Conservation (phyloP, 306 rosid species). For the Medicago ruthenica region DNA sequence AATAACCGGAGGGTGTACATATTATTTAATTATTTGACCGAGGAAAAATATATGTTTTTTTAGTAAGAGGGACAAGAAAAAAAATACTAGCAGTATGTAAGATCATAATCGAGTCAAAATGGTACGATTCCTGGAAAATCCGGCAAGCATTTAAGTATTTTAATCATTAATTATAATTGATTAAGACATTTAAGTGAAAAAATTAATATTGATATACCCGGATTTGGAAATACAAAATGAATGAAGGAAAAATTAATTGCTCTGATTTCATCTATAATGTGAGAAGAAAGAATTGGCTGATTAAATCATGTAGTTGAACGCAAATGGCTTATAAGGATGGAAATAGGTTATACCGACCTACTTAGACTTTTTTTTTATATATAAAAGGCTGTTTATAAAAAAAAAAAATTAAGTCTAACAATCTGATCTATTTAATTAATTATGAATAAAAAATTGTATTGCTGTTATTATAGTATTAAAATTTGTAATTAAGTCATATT, state of each 20-base stretch:
- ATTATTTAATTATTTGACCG: constrained; percentile 13
- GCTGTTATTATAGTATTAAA: no score
- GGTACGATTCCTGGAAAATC: constrained; percentile 21
- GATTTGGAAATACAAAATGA: not conserved
- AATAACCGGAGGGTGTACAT: no score
- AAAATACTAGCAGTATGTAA: not conserved
- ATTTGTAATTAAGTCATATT: no score
- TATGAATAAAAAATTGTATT: no score
- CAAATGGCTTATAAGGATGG: no score
- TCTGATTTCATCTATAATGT: no score
- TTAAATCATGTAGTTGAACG: not conserved
- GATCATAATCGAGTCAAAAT: not conserved
- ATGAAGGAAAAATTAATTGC: not conserved
- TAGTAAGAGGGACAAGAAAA: not conserved
- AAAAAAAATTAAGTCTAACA: no score
- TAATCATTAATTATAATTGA: constrained; percentile 25
- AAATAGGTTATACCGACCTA: no score
- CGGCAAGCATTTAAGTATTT: not conserved
- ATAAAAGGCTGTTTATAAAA: no score
- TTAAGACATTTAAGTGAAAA: not conserved
- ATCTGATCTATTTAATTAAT: no score
- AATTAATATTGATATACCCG: not conserved
- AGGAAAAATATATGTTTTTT: not conserved
- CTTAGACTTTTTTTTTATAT: no score
- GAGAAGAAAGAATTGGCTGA: not conserved